Base-by-base conservation (phyloP, 164 flowering plant genomes). In the Nymphaea colorata region DNA sequence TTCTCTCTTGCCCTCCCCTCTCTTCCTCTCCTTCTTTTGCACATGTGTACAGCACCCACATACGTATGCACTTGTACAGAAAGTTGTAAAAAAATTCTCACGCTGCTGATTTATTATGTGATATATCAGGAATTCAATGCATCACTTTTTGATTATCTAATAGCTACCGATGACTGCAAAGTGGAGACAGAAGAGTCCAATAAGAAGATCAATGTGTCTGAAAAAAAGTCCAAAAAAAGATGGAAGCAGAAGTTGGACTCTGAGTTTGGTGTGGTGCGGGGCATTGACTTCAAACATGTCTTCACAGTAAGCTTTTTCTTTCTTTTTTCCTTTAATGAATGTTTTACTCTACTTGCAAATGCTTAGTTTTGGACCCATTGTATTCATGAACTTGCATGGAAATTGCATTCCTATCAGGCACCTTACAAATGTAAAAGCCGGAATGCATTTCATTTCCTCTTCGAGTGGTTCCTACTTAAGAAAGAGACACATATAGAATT, bases 201-300 rank as follows among this genome's bases (percentile, higher is more conserved):
- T 43, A 73, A 6, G 7, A 85, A 77, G 60, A 78, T 43, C 66
- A 66, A 74, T 64, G 74, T 36, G 18, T 75, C 77, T 15, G 70
- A 74, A 51, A 86, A 66, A 70, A 91, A 81, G 75, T 85, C 90
- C 44, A 86, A 74, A 78, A 94, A 77, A 72, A 78, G 64, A 64
- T 61, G 68, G 41, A 87, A 79, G 80, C 76, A 42, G 62, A 91
- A 86, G 60, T 68, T 83, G 71, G 96, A 94, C 70, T 76, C 88
- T 68, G 99, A 94, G 78, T 91, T 90, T 80, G 97, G 99, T 44
- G 96, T 94, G 16, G 97, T 90, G 15, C 75, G 99, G 76, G 99
- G 99, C 64, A 90, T 94, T 66, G 97, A 94, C 84, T 94, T 94
- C 77, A 94, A 94, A 78, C 85, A 90, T 78, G 97, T 94, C 42